These are phyloP conservation scores for Vanrija pseudolonga DNA, from an alignment of 1,284 basidiomycete species.

Conservation along the genomic window DNA sequence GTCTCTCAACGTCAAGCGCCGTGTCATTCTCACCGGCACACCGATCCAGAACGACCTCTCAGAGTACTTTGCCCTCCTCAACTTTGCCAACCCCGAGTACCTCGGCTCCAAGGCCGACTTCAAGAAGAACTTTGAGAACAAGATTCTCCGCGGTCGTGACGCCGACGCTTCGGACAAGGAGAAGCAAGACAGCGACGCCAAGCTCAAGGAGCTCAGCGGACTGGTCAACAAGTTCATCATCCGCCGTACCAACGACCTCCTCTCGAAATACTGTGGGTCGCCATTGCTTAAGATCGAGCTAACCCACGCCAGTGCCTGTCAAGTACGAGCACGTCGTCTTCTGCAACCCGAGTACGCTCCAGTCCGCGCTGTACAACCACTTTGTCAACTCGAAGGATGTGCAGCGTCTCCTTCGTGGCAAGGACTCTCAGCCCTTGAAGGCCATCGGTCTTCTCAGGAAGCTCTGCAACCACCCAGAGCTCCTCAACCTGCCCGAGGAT, in stretches of 20 bases:
- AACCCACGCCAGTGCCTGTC: conserved; percentile 72
- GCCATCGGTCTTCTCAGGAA: conserved; percentile 97
- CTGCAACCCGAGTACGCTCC: conserved; percentile 83
- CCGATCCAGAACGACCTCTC: conserved; percentile 96
- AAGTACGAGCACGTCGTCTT: conserved; percentile 99
- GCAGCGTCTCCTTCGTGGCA: conserved; percentile 81
- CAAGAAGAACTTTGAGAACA: conserved; percentile 92
- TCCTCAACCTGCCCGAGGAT: conserved; percentile 83
- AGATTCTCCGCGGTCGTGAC: conserved; percentile 90
- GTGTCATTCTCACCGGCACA: conserved; percentile 94
- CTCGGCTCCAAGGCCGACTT: conserved; percentile 90
- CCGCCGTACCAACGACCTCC: conserved; percentile 89
- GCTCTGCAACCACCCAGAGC: conserved; percentile 94
- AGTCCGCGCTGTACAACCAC: conserved; percentile 81
- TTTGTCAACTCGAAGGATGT: conserved; percentile 96
- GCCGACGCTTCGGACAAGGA: conserved; percentile 79
- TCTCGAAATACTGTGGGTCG: conserved; percentile 89
- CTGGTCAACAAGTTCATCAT: conserved; percentile 97
- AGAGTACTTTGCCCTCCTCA: conserved; percentile 93
- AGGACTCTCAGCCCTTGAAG: conserved; percentile 91
- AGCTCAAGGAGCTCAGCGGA: conserved; percentile 86
- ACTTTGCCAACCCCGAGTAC: conserved; percentile 95
- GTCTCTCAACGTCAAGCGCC: conserved; percentile 80
- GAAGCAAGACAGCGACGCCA: conserved; percentile 80
- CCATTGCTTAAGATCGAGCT: too few species aligned